These are phyloP conservation scores for Alopecurus myosuroides DNA, from an alignment of 176 grass and related monocot genomes.

Conservation along the genomic window DNA sequence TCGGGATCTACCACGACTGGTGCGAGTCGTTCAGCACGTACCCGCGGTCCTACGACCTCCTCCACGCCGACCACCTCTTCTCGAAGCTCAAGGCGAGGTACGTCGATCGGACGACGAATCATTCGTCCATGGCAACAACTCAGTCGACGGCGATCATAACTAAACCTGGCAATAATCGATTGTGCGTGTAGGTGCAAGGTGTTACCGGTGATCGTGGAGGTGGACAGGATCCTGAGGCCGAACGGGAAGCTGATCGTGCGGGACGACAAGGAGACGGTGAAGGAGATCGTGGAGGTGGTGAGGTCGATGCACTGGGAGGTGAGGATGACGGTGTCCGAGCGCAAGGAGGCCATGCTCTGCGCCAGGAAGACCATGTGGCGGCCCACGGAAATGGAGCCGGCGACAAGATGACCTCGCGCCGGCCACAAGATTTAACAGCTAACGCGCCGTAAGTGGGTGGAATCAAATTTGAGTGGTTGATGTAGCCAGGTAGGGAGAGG, in stretches of 20 bases:
- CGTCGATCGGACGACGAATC: background rate
- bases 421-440: background rate
- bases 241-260: conserved; percentile 74
- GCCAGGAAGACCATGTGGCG: conserved; percentile 84
- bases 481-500: background rate
- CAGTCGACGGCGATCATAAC: background rate
- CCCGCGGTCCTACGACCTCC: conserved; percentile 76
- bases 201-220: conserved; percentile 65
- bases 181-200: conserved; percentile 52
- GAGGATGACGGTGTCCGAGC: conserved; percentile 65
- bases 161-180: too few relatives aligned
- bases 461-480: background rate
- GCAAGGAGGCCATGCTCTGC: conserved; percentile 64
- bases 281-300: conserved; percentile 56
- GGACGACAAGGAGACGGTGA: conserved; percentile 64
- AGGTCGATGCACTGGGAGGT: conserved; percentile 82
- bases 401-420: conserved; percentile 2
- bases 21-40: conserved; percentile 83
- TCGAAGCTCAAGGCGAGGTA: conserved; percentile 68
- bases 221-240: conserved; percentile 74
- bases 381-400: conserved; percentile 48
- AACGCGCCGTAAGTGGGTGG: background rate
- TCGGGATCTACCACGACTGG: conserved; percentile 84
- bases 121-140: background rate
- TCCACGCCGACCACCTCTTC: conserved; percentile 82